phyloP scores from a whole-genome alignment of 2,329 filamentous ascomycete species.

The Clarireedia monteithiana region DNA sequence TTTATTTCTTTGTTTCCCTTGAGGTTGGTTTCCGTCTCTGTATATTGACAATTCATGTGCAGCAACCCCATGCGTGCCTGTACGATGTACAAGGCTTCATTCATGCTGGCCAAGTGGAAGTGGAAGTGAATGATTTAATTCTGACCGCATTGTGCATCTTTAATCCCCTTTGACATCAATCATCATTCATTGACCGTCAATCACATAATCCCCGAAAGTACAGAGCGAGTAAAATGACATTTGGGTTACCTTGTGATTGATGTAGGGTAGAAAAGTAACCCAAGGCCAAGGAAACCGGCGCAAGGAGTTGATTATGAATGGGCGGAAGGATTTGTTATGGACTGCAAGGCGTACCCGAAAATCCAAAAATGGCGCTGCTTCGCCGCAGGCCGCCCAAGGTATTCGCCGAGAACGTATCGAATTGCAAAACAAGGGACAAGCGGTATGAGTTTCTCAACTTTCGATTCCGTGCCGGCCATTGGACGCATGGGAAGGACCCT shows the following conservation, averaged over 20 bases:
- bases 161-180: constrained; percentile 3
- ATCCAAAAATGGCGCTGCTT: constrained; percentile 9
- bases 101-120: neutral
- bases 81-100: neutral
- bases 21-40: constrained; percentile 8
- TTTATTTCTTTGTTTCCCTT: constrained; percentile 7
- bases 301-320: constrained; percentile 4
- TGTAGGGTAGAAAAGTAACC: neutral
- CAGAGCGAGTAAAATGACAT: constrained; percentile 2
- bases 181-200: constrained; percentile 1
- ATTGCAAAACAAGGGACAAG: constrained; percentile 1
- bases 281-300: constrained; percentile 3
- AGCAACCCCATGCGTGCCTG: constrained; percentile 1
- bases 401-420: constrained; percentile 3
- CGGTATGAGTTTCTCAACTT: neutral
- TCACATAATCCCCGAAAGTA: neutral
- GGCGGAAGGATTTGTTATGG: constrained; percentile 3
- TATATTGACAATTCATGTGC: constrained; percentile 6
- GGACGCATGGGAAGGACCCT: constrained; percentile 1
- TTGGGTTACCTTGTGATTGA: constrained; percentile 6
- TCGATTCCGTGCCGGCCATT: constrained; percentile 5
- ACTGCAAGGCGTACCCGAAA: constrained; percentile 10
- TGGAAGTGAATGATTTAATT: neutral
- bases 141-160: constrained; percentile 11
- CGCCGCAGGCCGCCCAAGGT: constrained; percentile 5